Percentiles rank a stretch among this genome's conserved stretches.
Conservation (phyloP, 352 stramenopile species). For the Phytophthora boehmeriae region DNA sequence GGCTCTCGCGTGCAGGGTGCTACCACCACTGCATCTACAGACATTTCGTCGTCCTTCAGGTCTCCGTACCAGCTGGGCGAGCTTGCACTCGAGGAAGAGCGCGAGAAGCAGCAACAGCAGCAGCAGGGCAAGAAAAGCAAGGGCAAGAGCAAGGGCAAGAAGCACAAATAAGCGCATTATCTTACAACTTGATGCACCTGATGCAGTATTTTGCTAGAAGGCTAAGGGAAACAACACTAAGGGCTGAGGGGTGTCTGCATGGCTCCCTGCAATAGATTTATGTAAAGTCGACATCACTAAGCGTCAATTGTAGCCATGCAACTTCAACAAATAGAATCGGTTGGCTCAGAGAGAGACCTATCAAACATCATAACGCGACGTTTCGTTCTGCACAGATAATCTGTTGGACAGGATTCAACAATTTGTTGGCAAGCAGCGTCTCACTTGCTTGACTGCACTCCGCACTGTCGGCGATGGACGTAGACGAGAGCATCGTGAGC, state of each 20-base stretch:
- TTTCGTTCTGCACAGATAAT: too few relatives aligned
- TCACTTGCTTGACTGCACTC: not conserved
- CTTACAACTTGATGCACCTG: not conserved
- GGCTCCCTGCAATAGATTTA: conserved; percentile 4
- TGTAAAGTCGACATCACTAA: not conserved
- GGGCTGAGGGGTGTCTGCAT: conserved; percentile 1
- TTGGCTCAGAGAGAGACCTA: too few relatives aligned
- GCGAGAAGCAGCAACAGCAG: conserved; percentile 46
- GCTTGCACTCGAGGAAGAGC: conserved; percentile 73
- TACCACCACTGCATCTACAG: conserved; percentile 32
- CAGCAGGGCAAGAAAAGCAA: conserved; percentile 43
- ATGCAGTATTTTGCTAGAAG: not conserved
- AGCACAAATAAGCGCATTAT: conserved; percentile 15
- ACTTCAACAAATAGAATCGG: not conserved
- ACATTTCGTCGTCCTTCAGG: conserved; percentile 78
- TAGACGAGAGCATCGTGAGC: conserved; percentile 35
- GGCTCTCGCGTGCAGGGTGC: conserved; percentile 63
- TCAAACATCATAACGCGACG: too few relatives aligned
- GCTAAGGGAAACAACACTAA: conserved; percentile 11
- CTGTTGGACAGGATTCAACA: too few relatives aligned
- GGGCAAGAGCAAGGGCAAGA: conserved; percentile 45
- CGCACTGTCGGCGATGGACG: conserved; percentile 6
- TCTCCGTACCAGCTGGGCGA: conserved; percentile 79
- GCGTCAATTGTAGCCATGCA: too few relatives aligned
- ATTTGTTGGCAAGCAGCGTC: too few relatives aligned